phyloP scores from a whole-genome alignment of 352 stramenopile species.

The Pilasporangium apinafurcum region DNA sequence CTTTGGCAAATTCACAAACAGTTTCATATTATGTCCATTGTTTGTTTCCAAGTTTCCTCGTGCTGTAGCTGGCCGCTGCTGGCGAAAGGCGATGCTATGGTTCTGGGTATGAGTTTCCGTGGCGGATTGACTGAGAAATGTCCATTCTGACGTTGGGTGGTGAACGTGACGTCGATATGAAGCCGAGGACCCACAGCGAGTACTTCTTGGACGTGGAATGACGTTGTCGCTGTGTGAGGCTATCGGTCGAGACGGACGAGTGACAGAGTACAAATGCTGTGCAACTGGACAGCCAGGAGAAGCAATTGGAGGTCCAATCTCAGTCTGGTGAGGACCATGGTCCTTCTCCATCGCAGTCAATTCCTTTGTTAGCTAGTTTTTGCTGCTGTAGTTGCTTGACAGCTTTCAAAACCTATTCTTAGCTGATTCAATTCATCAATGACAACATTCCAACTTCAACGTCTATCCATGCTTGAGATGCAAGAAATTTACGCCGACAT shows the following conservation, averaged over 20 bases:
- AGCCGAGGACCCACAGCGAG: neutral
- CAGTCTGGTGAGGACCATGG: no score
- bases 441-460: no score
- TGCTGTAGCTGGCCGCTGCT: conserved; percentile 1
- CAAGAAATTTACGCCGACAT: no score
- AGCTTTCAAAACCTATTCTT: no score
- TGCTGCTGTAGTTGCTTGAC: no score
- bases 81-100: neutral
- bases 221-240: neutral
- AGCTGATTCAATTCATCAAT: no score
- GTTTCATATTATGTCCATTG: neutral
- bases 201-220: neutral
- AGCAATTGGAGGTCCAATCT: conserved; percentile 3
- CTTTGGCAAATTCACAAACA: neutral
- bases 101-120: neutral
- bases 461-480: no score
- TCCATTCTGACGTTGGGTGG: conserved; percentile 1
- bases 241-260: neutral
- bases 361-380: no score
- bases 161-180: neutral
- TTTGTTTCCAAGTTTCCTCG: neutral
- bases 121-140: neutral
- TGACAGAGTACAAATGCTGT: neutral
- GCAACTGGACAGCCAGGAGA: neutral
- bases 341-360: no score